A percentile compares a stretch with the other conserved stretches of the same genome.
These are phyloP conservation scores for Quambalaria eucalypti DNA, from an alignment of 1,284 basidiomycete species.

Conservation along the genomic window DNA sequence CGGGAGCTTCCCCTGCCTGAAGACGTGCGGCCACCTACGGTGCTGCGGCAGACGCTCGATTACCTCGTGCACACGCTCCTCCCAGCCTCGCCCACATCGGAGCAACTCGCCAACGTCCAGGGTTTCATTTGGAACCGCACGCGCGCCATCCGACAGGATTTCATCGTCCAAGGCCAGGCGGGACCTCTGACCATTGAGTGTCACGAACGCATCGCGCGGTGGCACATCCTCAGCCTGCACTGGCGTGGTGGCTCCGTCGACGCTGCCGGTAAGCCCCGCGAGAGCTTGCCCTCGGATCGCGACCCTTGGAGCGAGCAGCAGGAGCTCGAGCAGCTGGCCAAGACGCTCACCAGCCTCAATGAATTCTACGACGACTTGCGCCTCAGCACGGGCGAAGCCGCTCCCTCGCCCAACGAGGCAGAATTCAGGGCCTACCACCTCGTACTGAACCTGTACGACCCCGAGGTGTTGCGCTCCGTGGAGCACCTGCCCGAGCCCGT, in stretches of 20 bases:
- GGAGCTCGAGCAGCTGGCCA: not conserved
- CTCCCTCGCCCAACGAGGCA: constrained; percentile 65
- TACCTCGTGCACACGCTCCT: constrained; percentile 82
- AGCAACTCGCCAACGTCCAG: constrained; percentile 62
- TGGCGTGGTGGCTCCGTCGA: constrained; percentile 49
- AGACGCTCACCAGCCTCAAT: constrained; percentile 70
- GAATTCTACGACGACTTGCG: constrained; percentile 82
- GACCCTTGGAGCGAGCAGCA: constrained; percentile 1
- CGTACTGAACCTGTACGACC: constrained; percentile 78
- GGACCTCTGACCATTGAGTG: constrained; percentile 73
- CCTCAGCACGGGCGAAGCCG: constrained; percentile 53
- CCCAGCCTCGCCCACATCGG: constrained; percentile 50
- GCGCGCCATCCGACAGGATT: constrained; percentile 81
- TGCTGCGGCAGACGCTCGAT: constrained; percentile 70
- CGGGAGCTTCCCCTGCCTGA: constrained; percentile 77
- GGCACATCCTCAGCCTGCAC: constrained; percentile 81
- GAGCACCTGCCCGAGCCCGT: constrained; percentile 68
- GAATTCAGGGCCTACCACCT: constrained; percentile 95
- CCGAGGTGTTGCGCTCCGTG: constrained; percentile 60
- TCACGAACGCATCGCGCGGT: constrained; percentile 84
- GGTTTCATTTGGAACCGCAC: constrained; percentile 87
- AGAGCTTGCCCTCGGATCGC: constrained; percentile 40
- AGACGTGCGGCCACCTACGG: constrained; percentile 75
- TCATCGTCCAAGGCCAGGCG: constrained; percentile 80
- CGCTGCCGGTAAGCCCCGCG: constrained; percentile 47